A percentile compares a stretch with the other conserved stretches of the same genome.
These are phyloP conservation scores for Spongospora subterranea DNA, from an alignment of 208 protist species.

Conservation along the genomic window DNA sequence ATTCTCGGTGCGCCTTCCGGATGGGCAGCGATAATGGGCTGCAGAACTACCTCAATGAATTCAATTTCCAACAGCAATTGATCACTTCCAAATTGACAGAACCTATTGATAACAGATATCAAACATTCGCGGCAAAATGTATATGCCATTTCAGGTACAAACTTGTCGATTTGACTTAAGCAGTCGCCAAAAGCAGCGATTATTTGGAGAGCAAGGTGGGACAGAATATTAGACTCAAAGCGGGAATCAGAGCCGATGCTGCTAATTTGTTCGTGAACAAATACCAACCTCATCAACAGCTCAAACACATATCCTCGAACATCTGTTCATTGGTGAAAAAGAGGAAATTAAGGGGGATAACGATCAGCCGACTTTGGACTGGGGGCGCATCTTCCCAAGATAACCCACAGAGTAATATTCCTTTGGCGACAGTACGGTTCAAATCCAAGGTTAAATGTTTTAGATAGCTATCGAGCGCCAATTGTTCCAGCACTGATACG, in stretches of 20 bases:
- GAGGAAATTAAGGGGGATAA: not conserved
- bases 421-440: not conserved
- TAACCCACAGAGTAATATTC: not conserved
- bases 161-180: not conserved
- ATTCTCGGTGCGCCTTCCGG: not conserved
- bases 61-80: slow-evolving; percentile 35
- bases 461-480: not conserved
- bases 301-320: slow-evolving; percentile 44
- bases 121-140: not conserved
- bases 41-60: not conserved
- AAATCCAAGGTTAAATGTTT: not conserved
- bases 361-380: not conserved
- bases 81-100: not conserved
- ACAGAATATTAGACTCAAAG: not conserved
- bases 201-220: not conserved
- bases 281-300: not conserved
- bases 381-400: slow-evolving; percentile 10
- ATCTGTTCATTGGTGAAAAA: slow-evolving; percentile 9
- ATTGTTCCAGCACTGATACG: not conserved
- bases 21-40: not conserved
- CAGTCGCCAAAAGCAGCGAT: not conserved
- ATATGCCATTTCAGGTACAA: not conserved
- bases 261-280: slow-evolving; percentile 3
- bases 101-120: not conserved
- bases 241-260: not conserved